Evolutionary conservation across 768 basidiomycete species (phyloP), one percentile per base, ranked within the genome.

Genomic region (Melanogaster broomeanus): DNA sequence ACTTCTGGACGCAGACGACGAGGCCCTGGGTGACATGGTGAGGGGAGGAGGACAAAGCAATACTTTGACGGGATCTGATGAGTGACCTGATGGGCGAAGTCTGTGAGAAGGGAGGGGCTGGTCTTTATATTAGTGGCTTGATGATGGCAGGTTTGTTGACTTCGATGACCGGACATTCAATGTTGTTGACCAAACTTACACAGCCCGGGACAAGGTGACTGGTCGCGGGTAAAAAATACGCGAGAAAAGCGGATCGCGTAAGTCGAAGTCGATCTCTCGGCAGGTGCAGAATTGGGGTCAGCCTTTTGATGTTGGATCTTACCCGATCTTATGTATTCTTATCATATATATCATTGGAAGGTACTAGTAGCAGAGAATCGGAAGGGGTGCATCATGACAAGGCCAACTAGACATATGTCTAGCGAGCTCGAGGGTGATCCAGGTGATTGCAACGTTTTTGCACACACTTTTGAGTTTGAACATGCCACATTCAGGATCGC

Each of bases 21-120:
- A 67, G 34, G 74, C 71, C 64, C 82, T 72, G 39, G 85, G 84
- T 35, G 86, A 83, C 87, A 88, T 88, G 66, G 52, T 13, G 42
- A 42, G 33, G 28, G 53, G 55, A 60, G 19, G 34, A 39, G n/a
- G n/a, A n/a, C n/a, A n/a, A n/a, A n/a, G n/a, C n/a, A n/a, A n/a
- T n/a, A 31, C 55, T 49, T 48, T 55, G 57, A 57, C 61, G 55
- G 57, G 61, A 59, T 57, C 58, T 53, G 53, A 56, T 55, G 68
- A 66, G 66, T 68, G 51, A 65, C 42, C 5, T 15, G 51, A n/a
- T n/a, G n/a, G n/a, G n/a, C n/a, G n/a, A n/a, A 57, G 61, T 63
- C 53, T 65, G 67, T 56, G 63, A 65, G 62, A 6, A 4, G 41
- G 18, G 16, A 8, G 16, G 21, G 16, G 46, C 33, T 28, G 50